Evolutionary conservation across 164 flowering plant genomes (phyloP), one percentile per base, ranked within the genome.

Genomic region (Amborella trichopoda): DNA sequence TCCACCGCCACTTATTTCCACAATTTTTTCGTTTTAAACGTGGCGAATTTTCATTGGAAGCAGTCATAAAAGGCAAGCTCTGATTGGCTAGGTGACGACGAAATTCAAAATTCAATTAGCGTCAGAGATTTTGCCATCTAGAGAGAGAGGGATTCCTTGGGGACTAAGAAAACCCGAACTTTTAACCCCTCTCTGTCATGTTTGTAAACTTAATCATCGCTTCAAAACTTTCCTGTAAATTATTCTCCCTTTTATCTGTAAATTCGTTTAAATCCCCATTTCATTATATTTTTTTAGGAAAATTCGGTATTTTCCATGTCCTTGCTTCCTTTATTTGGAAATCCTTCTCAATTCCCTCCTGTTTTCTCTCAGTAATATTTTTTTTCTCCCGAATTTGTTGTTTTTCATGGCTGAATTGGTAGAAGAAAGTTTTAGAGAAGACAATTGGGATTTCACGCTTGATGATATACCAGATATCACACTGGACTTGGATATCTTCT

Each of bases 41-140:
- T 26, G 78, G 78, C 77, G 70, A 50, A 28, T 17, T 40, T 26
- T 32, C 45, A 60, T 44, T 60, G 50, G 54, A 2, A 14, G 18
- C 16, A 28, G 16, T 4, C 16, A 10, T 12, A 9, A 38, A 52
- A 23, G 19, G 9, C 56, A 32, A 13, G 52, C 30, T 32, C n/a
- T 49, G 27, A 62, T 62, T 62, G 66, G 66, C 25, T n/a, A 19
- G 28, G 39, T 62, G 66, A 62, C 57, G 61, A n/a, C 40, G 26
- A 54, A 22, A 43, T 1, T 24, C n/a, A 34, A 12, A 32, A 5
- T 1, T 2, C 6, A 17, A 3, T 26, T 40, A 3, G 1, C 1
- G 20, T 3, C 16, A 26, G 2, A 6, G 2, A 0, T 3, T 9
- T 17, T 8, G 28, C 20, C 28, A 13, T 2, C 13, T 13, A n/a